Conservation (phyloP, 2,329 filamentous ascomycete species). For the Colletotrichum godetiae region DNA sequence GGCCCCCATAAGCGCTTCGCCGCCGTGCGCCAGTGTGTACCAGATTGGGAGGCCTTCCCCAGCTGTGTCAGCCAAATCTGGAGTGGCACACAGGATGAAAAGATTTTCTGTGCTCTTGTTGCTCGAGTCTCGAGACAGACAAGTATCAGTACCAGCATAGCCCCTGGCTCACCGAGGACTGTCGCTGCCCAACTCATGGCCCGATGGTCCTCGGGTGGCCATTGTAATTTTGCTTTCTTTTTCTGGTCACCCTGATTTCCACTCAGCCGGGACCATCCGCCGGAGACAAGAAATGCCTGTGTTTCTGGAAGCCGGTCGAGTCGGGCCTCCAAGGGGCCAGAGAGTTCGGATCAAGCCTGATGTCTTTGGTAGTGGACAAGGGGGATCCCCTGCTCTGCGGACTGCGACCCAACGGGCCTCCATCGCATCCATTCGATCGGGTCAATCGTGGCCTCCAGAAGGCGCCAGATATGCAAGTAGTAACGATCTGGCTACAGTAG, state of each 20-base stretch:
- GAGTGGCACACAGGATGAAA: neutral
- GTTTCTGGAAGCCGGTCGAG: slow-evolving; percentile 11
- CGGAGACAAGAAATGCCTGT: slow-evolving; percentile 5
- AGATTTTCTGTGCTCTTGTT: neutral
- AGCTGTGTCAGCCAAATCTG: neutral
- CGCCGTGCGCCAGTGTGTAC: neutral
- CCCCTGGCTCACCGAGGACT: slow-evolving; percentile 16
- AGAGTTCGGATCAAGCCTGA: slow-evolving; percentile 29
- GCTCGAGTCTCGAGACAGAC: neutral
- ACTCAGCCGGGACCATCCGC: slow-evolving; percentile 26
- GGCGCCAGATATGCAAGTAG: neutral
- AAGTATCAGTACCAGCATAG: slow-evolving; percentile 4
- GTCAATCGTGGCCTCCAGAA: slow-evolving; percentile 1
- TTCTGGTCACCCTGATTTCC: slow-evolving; percentile 11
- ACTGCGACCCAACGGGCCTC: slow-evolving; percentile 20
- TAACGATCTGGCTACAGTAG: slow-evolving; percentile 22
- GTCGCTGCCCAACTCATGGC: slow-evolving; percentile 32
- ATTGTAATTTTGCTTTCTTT: slow-evolving; percentile 22
- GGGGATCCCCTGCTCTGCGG: slow-evolving; percentile 14
- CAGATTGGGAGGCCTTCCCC: neutral
- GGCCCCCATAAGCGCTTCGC: slow-evolving; percentile 30
- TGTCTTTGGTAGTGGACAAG: slow-evolving; percentile 9
- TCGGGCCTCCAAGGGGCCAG: slow-evolving; percentile 19
- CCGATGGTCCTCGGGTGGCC: slow-evolving; percentile 15
- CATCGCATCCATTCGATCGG: slow-evolving; percentile 11